These are phyloP conservation scores for Hypoxylon sp. DNA, from an alignment of 2,329 filamentous ascomycete species.

Conservation along the genomic window DNA sequence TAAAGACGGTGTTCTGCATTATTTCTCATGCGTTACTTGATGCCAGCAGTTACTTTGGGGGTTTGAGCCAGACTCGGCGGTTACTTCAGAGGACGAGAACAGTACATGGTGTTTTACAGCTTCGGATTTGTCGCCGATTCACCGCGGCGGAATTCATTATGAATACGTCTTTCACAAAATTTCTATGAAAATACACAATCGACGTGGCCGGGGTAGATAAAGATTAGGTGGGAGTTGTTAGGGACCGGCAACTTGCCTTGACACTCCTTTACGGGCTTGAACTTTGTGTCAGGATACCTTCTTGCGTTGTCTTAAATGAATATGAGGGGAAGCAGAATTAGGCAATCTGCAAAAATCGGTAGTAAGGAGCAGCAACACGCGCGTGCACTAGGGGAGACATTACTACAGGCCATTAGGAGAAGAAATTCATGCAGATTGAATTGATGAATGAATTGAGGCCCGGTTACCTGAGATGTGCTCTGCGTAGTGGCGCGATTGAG, in stretches of 20 bases:
- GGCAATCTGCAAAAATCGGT: conserved; percentile 30
- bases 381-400: conserved; percentile 4
- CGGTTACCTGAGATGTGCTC: conserved; percentile 5
- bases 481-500: neutral
- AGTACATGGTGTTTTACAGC: conserved; percentile 23
- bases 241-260: conserved; percentile 33
- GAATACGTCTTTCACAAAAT: conserved; percentile 30
- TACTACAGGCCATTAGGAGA: conserved; percentile 11
- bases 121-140: conserved; percentile 19
- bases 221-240: conserved; percentile 13
- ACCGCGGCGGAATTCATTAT: conserved; percentile 25
- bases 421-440: conserved; percentile 39
- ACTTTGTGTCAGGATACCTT: conserved; percentile 46
- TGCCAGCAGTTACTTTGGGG: conserved; percentile 13
- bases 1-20: conserved; percentile 23
- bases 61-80: conserved; percentile 12
- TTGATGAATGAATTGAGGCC: conserved; percentile 24
- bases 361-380: conserved; percentile 9
- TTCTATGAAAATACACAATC: conserved; percentile 26
- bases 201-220: conserved; percentile 9
- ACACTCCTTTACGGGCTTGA: conserved; percentile 40
- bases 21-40: conserved; percentile 30
- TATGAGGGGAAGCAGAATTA: conserved; percentile 27
- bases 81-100: conserved; percentile 10
- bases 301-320: conserved; percentile 40